Evolutionary conservation across 1,284 basidiomycete species (phyloP).

Genomic region (Apiotrichum montevideense): DNA sequence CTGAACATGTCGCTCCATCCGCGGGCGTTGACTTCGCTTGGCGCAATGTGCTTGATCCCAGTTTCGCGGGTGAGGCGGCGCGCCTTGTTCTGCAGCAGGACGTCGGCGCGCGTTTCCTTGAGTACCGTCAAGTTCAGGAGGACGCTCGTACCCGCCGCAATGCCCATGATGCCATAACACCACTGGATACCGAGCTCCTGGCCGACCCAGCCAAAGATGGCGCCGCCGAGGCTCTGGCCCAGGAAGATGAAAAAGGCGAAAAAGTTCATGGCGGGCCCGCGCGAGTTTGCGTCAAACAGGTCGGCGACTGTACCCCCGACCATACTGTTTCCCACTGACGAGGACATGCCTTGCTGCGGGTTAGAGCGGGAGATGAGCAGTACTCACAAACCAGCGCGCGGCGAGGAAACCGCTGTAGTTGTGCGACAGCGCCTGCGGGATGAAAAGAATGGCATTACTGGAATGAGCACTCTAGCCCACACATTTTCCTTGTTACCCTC

Average conservation of each 20-base stretch:
- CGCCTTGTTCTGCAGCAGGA: conserved; percentile 47
- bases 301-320: conserved; percentile 45
- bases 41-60: conserved; percentile 38
- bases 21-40: conserved; percentile 35
- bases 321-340: conserved; percentile 37
- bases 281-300: conserved; percentile 34
- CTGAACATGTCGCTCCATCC: conserved; percentile 33
- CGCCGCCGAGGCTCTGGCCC: conserved; percentile 32
- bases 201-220: conserved; percentile 29
- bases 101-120: conserved; percentile 46
- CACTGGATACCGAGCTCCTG: conserved; percentile 29
- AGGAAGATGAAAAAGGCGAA: conserved; percentile 45
- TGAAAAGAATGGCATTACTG: conserved; percentile 25
- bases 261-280: conserved; percentile 47
- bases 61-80: conserved; percentile 41
- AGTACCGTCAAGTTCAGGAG: conserved; percentile 37
- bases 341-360: conserved; percentile 33
- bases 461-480: background rate
- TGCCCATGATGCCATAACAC: conserved; percentile 38
- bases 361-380: background rate
- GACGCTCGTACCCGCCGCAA: conserved; percentile 26
- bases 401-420: conserved; percentile 37
- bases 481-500: too few species aligned
- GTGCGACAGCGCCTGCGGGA: conserved; percentile 38
- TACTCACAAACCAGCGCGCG: conserved; percentile 35